phyloP scores from a whole-genome alignment of 2,329 filamentous ascomycete species.

The Penicillium sp. region DNA sequence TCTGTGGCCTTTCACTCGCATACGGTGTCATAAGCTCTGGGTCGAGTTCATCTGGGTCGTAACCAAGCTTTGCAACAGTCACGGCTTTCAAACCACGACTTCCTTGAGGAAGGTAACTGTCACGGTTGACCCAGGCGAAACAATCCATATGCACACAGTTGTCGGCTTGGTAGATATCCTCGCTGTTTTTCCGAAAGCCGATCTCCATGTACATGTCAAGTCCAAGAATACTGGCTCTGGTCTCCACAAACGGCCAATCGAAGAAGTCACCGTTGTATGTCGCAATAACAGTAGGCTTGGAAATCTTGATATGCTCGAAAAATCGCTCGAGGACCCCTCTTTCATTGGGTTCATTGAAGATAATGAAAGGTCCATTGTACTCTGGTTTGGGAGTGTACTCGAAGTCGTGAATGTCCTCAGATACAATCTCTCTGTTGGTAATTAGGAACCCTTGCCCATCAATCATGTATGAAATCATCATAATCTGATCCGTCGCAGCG shows the following conservation, averaged over 20 bases:
- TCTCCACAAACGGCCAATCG: conserved; percentile 99
- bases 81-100: conserved; percentile 97
- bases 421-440: conserved; percentile 96
- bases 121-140: conserved; percentile 97
- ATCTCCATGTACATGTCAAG: conserved; percentile 99
- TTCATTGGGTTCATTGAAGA: conserved; percentile 97
- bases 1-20: conserved; percentile 85
- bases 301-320: conserved; percentile 93
- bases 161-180: conserved; percentile 94
- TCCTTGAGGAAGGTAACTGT: conserved; percentile 95
- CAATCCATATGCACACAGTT: conserved; percentile 99
- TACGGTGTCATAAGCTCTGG: conserved; percentile 94
- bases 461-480: conserved; percentile 99
- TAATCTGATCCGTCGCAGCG: conserved; percentile 89
- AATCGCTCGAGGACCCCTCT: conserved; percentile 85
- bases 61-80: conserved; percentile 94
- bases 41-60: conserved; percentile 96
- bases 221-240: conserved; percentile 85
- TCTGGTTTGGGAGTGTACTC: conserved; percentile 98
- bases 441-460: conserved; percentile 97
- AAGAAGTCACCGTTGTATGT: conserved; percentile 99
- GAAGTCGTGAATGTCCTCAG: conserved; percentile 94
- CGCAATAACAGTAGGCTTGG: conserved; percentile 90
- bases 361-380: conserved; percentile 91
- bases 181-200: conserved; percentile 89